phyloP scores from a whole-genome alignment of 306 rosid species.

The Quercus alba region DNA sequence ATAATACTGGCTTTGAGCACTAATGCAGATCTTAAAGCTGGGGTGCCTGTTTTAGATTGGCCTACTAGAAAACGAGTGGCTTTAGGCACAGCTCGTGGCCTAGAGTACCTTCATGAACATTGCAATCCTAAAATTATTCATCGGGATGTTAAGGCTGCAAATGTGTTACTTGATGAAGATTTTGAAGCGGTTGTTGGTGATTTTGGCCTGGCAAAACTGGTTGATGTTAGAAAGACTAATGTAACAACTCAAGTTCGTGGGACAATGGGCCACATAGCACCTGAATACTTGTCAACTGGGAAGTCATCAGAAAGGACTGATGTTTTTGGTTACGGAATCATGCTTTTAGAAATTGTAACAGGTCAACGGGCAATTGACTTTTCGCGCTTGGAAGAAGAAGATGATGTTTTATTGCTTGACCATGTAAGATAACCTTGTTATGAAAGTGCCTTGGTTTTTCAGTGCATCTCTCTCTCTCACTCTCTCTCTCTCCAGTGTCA shows the following conservation, averaged over 20 bases:
- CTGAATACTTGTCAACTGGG: constrained; percentile 96
- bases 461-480: not conserved
- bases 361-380: constrained; percentile 97
- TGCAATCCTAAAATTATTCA: constrained; percentile 99
- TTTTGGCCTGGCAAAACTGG: constrained; percentile 97
- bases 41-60: constrained; percentile 80
- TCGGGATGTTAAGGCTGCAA: constrained; percentile 99
- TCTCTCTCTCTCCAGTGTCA: not conserved
- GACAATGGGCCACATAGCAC: constrained; percentile 99
- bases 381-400: constrained; percentile 97
- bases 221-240: constrained; percentile 86
- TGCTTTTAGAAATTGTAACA: constrained; percentile 95
- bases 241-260: constrained; percentile 99
- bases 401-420: constrained; percentile 86
- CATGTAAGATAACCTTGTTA: constrained; percentile 60
- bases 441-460: not conserved
- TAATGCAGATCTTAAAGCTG: constrained; percentile 80
- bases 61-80: constrained; percentile 88
- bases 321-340: constrained; percentile 95
- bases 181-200: constrained; percentile 99
- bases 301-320: constrained; percentile 98
- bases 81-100: constrained; percentile 94
- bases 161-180: constrained; percentile 92
- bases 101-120: constrained; percentile 96
- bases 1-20: constrained; percentile 13